Base-by-base conservation (phyloP, 306 rosid species). In the Dryas drummondii region DNA sequence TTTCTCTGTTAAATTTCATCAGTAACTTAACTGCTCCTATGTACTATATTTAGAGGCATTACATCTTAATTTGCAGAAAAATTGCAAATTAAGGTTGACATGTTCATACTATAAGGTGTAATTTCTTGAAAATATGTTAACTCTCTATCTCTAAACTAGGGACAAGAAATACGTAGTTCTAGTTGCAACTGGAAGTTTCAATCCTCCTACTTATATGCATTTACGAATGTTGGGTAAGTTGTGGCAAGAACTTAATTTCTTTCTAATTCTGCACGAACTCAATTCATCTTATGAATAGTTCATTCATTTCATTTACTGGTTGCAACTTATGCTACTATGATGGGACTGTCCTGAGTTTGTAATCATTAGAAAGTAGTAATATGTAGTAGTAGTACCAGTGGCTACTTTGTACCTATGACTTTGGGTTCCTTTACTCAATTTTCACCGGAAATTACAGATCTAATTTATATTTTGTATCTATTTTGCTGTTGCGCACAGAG, bases 121-220 rank as follows among this genome's bases (percentile, higher is more conserved):
- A 37, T 5, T 52, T 10, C 8, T 56, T 70, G 10, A n/a, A 26
- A 54, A 46, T 16, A 13, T 11, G 46, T 19, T 19, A 50, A 57
- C 41, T 12, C 26, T 80, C 22, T 80, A 53, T 75, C 27, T 47
- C 1, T 62, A 44, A 27, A 71, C 51, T 61, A 93, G 93, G 61
- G 84, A 76, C 78, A 88, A 84, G 85, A 83, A 74, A 80, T 80
- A 83, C 77, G 93, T 86, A 41, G 83, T 88, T 76, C 88, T 94
- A 58, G 88, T 91, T 14, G 89, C 92, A 53, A 86, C 91, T 40
- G 94, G 94, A 84, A 94, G 98, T 83, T 94, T 94, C 88, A 94
- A 91, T 79, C 97, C 98, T 56, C 94, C 98, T 26, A 94, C 98
- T 37, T 91, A 84, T 72, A 94, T 94, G 97, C 98, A 94, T 85